Evolutionary conservation across 140 eudicot genomes (phyloP), one percentile per base, ranked within the genome.

Genomic region (Bidens hawaiensis): DNA sequence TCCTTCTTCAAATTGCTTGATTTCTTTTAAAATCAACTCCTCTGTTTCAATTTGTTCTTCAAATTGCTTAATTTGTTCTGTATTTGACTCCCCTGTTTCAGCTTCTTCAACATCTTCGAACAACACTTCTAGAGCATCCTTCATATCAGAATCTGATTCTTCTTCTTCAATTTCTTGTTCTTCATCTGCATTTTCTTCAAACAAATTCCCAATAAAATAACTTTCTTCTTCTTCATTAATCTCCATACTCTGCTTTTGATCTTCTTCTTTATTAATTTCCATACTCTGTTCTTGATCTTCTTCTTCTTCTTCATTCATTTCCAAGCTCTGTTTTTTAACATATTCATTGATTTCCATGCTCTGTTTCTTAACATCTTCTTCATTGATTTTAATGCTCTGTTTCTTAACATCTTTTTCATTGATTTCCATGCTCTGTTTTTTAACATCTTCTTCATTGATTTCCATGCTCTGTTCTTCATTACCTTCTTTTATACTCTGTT

Each of bases 161-260:
- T n/a, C n/a, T n/a, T n/a, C n/a, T n/a, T n/a, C n/a, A n/a, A n/a
- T n/a, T n/a, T n/a, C 13, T 52, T 61, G 4, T 65, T 52, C 67
- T 65, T 77, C 76, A 31, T 73, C 64, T 22, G 18, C 55, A 26
- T 46, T 60, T 45, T 68, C 78, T 64, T 40, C 78, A 65, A 73
- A 69, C 46, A 66, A 66, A 47, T 11, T 13, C 58, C 48, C 16
- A 61, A 71, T 54, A 60, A 36, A 71, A 42, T 60, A 13, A 18
- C 76, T 62, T 48, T 64, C 71, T 24, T 62, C 76, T 25, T 54
- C n/a, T n/a, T n/a, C n/a, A n/a, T n/a, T n/a, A n/a, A n/a, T n/a
- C n/a, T n/a, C n/a, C n/a, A n/a, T n/a, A n/a, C n/a, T n/a, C n/a
- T n/a, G n/a, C n/a, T n/a, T n/a, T n/a, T n/a, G n/a, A n/a, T n/a